Evolutionary conservation across 208 protist species (phyloP).

Genomic region (Wallacemonas sp.): DNA sequence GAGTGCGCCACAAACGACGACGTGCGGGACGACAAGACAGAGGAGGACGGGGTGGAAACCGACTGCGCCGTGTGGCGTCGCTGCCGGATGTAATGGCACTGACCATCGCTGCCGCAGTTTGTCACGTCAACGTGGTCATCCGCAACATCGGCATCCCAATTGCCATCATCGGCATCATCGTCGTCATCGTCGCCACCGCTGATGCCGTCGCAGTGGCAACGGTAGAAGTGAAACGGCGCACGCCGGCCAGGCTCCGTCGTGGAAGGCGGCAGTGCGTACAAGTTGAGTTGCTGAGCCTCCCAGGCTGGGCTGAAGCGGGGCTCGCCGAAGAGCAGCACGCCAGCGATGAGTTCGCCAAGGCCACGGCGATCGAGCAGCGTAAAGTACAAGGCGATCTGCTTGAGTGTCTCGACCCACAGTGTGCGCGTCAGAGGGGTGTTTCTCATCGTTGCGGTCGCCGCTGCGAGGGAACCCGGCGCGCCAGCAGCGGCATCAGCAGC

Average conservation of each 20-base stretch:
- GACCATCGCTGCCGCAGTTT: too few relatives aligned
- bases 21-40: background rate
- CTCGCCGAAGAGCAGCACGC: constrained; percentile 34
- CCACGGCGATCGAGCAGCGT: constrained; percentile 22
- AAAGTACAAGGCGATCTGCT: constrained; percentile 43
- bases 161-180: constrained; percentile 17
- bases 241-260: constrained; percentile 10
- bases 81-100: too few relatives aligned
- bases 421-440: background rate
- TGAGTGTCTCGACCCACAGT: constrained; percentile 4
- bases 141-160: constrained; percentile 5
- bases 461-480: background rate
- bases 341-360: constrained; percentile 34
- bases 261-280: constrained; percentile 5
- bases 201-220: constrained; percentile 5
- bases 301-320: constrained; percentile 8
- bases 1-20: background rate
- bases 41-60: background rate
- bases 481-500: background rate
- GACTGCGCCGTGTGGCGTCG: too few relatives aligned
- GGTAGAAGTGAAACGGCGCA: constrained; percentile 3
- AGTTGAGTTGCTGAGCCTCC: constrained; percentile 9
- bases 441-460: too few relatives aligned
- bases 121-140: too few relatives aligned
- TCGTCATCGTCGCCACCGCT: constrained; percentile 1